Evolutionary conservation across 345 rosid species (phyloP).

Genomic region (Tarenaya hassleriana): DNA sequence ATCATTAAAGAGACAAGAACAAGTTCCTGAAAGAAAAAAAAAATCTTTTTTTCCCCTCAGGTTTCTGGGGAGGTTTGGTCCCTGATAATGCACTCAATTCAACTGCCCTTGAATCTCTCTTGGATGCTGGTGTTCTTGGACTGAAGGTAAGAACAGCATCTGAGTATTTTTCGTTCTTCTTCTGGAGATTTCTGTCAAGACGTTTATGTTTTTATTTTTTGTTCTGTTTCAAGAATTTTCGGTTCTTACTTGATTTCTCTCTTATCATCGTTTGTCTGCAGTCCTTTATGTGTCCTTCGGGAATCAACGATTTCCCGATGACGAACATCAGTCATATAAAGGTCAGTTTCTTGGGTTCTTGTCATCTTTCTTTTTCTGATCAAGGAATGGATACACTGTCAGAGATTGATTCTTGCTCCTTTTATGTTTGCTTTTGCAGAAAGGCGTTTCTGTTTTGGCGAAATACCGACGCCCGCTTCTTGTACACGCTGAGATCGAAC

Average conservation of each 20-base stretch:
- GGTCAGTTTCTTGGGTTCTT: conserved; percentile 34
- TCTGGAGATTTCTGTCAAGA: neutral
- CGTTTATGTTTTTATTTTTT: neutral
- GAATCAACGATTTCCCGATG: conserved; percentile 95
- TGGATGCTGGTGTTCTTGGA: conserved; percentile 85
- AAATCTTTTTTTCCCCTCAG: conserved; percentile 36
- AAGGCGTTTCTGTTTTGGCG: conserved; percentile 70
- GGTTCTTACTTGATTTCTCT: conserved; percentile 20
- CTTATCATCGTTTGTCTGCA: conserved; percentile 33
- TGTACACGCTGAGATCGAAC: conserved; percentile 79
- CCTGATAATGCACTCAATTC: conserved; percentile 86
- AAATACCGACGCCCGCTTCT: conserved; percentile 83
- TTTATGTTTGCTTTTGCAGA: conserved; percentile 40
- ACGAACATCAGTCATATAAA: conserved; percentile 76
- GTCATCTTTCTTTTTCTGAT: conserved; percentile 2
- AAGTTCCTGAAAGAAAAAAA: neutral
- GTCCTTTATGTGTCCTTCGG: conserved; percentile 98
- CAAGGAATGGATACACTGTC: neutral
- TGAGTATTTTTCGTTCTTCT: conserved; percentile 1
- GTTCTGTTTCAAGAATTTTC: neutral
- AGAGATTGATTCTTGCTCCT: neutral
- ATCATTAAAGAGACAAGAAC: conserved; percentile 8
- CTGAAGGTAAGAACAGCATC: conserved; percentile 69
- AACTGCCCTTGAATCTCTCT: conserved; percentile 59
- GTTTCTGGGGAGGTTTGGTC: conserved; percentile 98